A percentile compares a stretch with the other conserved stretches of the same genome.
Evolutionary conservation across 257 asterid genomes (phyloP).

Genomic region (Penstemon newberryi): DNA sequence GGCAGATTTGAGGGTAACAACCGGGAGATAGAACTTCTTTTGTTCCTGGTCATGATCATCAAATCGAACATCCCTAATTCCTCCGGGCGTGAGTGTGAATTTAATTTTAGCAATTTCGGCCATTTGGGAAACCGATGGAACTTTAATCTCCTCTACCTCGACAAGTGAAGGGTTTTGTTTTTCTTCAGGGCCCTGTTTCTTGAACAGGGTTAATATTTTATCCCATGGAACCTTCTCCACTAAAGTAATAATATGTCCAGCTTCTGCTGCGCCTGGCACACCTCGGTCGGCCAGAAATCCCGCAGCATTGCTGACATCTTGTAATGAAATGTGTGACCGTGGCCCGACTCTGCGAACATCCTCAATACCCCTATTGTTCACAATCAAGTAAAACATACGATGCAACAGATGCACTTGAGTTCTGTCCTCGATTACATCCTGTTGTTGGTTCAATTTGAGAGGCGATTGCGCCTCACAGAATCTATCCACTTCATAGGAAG

Average conservation of each 20-base stretch:
- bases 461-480: slow-evolving; percentile 27
- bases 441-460: neutral
- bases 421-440: neutral
- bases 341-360: too few species aligned
- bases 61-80: slow-evolving; percentile 34
- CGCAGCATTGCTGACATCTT: neutral
- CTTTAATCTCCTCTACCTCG: slow-evolving; percentile 8
- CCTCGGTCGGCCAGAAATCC: neutral
- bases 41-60: slow-evolving; percentile 20
- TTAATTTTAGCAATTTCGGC: neutral
- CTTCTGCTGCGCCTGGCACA: neutral
- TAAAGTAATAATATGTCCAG: neutral
- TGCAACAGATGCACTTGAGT: slow-evolving; percentile 24
- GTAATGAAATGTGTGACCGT: neutral
- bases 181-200: neutral
- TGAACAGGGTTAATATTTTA: neutral
- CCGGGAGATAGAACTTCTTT: slow-evolving; percentile 44
- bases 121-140: slow-evolving; percentile 27
- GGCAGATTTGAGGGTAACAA: slow-evolving; percentile 35
- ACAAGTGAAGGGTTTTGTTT: neutral
- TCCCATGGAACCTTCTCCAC: neutral
- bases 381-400: slow-evolving; percentile 24
- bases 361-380: neutral
- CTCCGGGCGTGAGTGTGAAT: slow-evolving; percentile 9
- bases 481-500: too few species aligned